phyloP scores from a whole-genome alignment of 805 yeast genomes.

The Metschnikowia arizonensis region DNA sequence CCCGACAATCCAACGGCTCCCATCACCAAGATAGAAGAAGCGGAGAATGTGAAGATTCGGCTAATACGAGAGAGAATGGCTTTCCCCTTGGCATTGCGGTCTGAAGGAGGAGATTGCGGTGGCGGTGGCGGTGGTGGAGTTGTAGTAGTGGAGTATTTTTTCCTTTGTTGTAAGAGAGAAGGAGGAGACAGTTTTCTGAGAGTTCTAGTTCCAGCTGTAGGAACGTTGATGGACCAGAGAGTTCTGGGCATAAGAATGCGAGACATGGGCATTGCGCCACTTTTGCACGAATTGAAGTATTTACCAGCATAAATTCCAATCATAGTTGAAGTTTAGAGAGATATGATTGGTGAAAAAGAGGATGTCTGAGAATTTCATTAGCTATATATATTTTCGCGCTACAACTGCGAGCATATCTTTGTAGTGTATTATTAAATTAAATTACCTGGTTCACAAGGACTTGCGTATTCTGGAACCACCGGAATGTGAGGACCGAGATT shows the following conservation, averaged over 20 bases:
- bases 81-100: constrained; percentile 38
- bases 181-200: background rate
- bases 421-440: no score
- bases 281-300: background rate
- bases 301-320: constrained; percentile 1
- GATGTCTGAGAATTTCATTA: no score
- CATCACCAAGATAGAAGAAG: constrained; percentile 57
- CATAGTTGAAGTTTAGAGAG: background rate
- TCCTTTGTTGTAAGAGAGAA: background rate
- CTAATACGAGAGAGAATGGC: constrained; percentile 45
- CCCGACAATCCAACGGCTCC: constrained; percentile 67
- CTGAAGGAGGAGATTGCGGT: constrained; percentile 27
- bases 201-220: background rate
- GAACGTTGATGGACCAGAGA: background rate
- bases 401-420: background rate
- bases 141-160: constrained; percentile 19
- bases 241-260: background rate
- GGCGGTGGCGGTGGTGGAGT: constrained; percentile 40
- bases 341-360: background rate
- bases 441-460: no score
- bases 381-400: constrained; percentile 3
- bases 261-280: background rate
- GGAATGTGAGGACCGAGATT: no score
- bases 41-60: constrained; percentile 57
- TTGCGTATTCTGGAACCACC: no score